phyloP scores from a whole-genome alignment of 352 stramenopile genomes.

The Pythium scleroteichum region DNA sequence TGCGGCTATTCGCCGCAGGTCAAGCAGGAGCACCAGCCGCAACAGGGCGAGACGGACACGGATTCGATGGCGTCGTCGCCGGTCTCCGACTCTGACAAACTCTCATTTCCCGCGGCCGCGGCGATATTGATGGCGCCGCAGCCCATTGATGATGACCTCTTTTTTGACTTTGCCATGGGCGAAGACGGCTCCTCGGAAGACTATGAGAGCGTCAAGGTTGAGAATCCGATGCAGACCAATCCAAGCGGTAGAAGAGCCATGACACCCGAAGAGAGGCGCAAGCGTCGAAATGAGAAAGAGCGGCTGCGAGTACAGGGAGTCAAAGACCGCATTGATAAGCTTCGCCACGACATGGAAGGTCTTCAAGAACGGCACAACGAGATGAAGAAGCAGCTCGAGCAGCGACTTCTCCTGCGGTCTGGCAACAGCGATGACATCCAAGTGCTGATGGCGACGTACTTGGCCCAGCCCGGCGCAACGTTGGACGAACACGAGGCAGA shows the following conservation, averaged over 20 bases:
- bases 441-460: slow-evolving; percentile 3
- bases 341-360: slow-evolving; percentile 7
- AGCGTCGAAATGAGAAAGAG: slow-evolving; percentile 66
- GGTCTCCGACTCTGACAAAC: slow-evolving; percentile 9
- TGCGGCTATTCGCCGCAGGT: neutral
- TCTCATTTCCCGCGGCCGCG: slow-evolving; percentile 13
- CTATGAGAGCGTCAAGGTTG: slow-evolving; percentile 7
- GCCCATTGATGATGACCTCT: neutral
- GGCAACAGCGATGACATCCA: slow-evolving; percentile 13
- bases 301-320: slow-evolving; percentile 33
- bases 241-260: neutral
- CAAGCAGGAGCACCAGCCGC: slow-evolving; percentile 5
- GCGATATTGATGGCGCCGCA: slow-evolving; percentile 10
- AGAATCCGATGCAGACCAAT: neutral
- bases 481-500: neutral
- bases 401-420: neutral
- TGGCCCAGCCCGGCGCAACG: neutral
- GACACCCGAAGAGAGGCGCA: slow-evolving; percentile 43
- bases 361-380: slow-evolving; percentile 33
- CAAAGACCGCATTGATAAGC: slow-evolving; percentile 12
- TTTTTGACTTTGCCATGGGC: slow-evolving; percentile 8
- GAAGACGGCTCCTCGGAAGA: slow-evolving; percentile 15
- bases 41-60: slow-evolving; percentile 2
- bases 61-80: slow-evolving; percentile 18
- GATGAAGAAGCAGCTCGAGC: slow-evolving; percentile 29